Evolutionary conservation across 768 basidiomycete genomes (phyloP).

Genomic region (Suillus alpinus): DNA sequence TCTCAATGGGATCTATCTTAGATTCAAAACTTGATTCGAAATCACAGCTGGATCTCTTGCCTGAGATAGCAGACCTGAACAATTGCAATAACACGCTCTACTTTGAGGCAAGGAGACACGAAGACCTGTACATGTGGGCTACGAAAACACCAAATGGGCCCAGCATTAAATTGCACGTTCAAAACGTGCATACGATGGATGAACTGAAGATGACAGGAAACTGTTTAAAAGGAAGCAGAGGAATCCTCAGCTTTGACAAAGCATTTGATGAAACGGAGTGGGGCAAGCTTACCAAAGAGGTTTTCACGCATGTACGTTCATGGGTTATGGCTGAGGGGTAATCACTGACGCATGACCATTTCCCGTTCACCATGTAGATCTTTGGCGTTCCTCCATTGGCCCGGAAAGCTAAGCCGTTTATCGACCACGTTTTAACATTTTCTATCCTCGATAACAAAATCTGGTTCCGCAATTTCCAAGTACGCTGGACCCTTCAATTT

Average conservation of each 20-base stretch:
- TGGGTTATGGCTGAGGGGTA: background rate
- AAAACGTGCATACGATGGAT: conserved; percentile 99
- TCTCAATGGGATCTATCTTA: conserved; percentile 29
- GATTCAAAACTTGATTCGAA: conserved; percentile 98
- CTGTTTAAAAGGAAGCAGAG: conserved; percentile 93
- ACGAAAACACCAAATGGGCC: conserved; percentile 97
- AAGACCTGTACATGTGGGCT: conserved; percentile 96
- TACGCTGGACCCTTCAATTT: conserved; percentile 30
- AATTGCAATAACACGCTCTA: conserved; percentile 98
- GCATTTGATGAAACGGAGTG: conserved; percentile 87
- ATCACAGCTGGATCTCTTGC: conserved; percentile 86
- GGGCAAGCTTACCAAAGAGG: conserved; percentile 84
- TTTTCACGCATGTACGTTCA: conserved; percentile 82
- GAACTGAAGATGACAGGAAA: conserved; percentile 99
- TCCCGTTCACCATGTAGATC: conserved; percentile 50
- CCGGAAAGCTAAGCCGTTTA: conserved; percentile 90
- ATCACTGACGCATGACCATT: conserved; percentile 2
- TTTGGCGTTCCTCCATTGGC: conserved; percentile 94
- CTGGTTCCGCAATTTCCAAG: conserved; percentile 99
- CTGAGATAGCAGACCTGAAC: conserved; percentile 94
- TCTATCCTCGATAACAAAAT: conserved; percentile 94
- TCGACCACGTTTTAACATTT: conserved; percentile 97
- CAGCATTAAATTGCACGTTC: conserved; percentile 95
- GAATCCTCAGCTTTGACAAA: conserved; percentile 88
- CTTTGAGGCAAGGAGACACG: conserved; percentile 94